phyloP scores from a whole-genome alignment of 495 filamentous ascomycete species.

The Penicillium lividum region DNA sequence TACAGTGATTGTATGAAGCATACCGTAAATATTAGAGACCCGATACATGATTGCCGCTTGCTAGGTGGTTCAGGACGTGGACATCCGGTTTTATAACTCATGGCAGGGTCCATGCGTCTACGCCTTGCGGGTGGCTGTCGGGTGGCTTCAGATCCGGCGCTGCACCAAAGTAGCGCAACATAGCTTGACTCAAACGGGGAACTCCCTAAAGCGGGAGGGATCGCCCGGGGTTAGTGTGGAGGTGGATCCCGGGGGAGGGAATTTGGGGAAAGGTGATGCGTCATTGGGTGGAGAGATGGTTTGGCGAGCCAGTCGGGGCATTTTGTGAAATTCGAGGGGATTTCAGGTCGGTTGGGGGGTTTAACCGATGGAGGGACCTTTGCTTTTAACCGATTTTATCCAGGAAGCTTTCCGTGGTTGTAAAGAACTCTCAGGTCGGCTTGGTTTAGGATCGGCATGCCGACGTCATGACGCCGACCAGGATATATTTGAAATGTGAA shows the following conservation, averaged over 20 bases:
- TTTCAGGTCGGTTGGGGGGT: neutral
- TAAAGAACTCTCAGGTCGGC: neutral
- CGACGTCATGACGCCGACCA: constrained; percentile 24
- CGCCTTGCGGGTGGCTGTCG: constrained; percentile 1
- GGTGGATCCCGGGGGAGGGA: constrained; percentile 19
- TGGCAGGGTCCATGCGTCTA: neutral
- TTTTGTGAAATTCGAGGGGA: constrained; percentile 1
- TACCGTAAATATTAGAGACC: constrained; percentile 50
- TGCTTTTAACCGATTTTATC: constrained; percentile 4
- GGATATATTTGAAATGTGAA: neutral
- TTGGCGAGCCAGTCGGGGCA: constrained; percentile 20
- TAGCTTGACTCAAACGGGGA: constrained; percentile 4
- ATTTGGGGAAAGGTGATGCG: constrained; percentile 15
- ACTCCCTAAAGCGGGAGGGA: constrained; percentile 18
- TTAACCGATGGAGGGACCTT: constrained; percentile 4
- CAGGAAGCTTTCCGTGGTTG: neutral
- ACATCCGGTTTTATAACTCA: constrained; percentile 8
- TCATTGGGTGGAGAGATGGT: constrained; percentile 21
- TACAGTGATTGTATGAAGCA: neutral
- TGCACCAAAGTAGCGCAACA: constrained; percentile 2
- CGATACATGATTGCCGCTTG: constrained; percentile 36
- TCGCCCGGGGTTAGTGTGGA: constrained; percentile 25
- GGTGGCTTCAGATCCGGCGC: constrained; percentile 1
- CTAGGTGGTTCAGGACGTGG: neutral
- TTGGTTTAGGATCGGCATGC: constrained; percentile 25